Evolutionary conservation across 352 stramenopile species (phyloP).

Genomic region (Aphanomyces stellatus): DNA sequence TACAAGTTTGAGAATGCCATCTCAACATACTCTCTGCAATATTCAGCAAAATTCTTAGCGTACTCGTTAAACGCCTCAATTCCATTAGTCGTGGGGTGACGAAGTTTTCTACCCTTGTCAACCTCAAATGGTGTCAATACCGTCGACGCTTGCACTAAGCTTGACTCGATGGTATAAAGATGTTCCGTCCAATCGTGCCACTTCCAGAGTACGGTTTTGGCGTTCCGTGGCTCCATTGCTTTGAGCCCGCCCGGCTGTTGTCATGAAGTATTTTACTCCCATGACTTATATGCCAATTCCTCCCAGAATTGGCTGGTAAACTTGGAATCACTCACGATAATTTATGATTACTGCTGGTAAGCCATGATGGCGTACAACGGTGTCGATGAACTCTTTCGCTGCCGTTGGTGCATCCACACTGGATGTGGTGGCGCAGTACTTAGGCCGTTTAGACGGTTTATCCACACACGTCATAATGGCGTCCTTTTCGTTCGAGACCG

Average conservation of each 20-base stretch:
- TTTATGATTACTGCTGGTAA: background rate
- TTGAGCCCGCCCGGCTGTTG: constrained; percentile 19
- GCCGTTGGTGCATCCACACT: background rate
- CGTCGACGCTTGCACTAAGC: constrained; percentile 4
- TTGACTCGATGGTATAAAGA: constrained; percentile 20
- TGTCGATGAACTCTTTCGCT: background rate
- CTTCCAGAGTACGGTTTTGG: constrained; percentile 10
- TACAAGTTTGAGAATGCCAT: background rate
- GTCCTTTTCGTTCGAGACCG: constrained; percentile 20
- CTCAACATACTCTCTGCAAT: background rate
- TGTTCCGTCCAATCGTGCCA: constrained; percentile 8
- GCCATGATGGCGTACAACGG: constrained; percentile 7
- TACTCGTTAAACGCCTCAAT: background rate
- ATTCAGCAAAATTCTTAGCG: constrained; percentile 13
- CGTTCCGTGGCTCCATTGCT: constrained; percentile 8
- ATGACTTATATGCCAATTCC: constrained; percentile 22
- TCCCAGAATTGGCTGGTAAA: constrained; percentile 26
- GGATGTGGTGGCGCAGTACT: constrained; percentile 16
- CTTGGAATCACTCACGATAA: constrained; percentile 13
- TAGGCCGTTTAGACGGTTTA: constrained; percentile 23
- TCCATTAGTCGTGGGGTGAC: background rate
- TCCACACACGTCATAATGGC: constrained; percentile 23
- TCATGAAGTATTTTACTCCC: constrained; percentile 19
- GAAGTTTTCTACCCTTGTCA: background rate
- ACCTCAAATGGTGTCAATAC: background rate